phyloP scores from a whole-genome alignment of 2,329 filamentous ascomycete species.

The Aspergillus awamori region DNA sequence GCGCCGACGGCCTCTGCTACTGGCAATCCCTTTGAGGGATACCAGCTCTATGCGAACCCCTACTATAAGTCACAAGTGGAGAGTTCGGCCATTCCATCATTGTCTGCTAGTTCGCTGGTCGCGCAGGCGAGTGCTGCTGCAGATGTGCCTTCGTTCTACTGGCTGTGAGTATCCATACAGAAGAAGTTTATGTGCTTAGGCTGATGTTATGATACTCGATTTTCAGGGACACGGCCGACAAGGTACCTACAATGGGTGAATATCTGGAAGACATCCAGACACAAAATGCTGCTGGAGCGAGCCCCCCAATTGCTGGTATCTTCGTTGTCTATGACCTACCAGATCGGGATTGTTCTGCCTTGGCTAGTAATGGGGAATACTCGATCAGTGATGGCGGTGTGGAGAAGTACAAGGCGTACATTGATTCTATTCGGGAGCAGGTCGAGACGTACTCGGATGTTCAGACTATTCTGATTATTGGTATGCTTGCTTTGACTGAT shows the following conservation, averaged over 20 bases:
- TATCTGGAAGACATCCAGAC: constrained; percentile 53
- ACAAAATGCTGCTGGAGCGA: constrained; percentile 53
- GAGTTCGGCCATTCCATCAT: constrained; percentile 62
- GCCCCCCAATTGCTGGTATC: constrained; percentile 49
- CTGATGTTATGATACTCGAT: constrained; percentile 7
- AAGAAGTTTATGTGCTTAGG: neutral
- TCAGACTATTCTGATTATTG: constrained; percentile 55
- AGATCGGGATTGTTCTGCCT: constrained; percentile 65
- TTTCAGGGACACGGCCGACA: constrained; percentile 49
- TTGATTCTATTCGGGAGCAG: constrained; percentile 57
- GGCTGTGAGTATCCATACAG: constrained; percentile 48
- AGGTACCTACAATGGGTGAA: constrained; percentile 53
- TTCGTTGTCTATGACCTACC: constrained; percentile 67
- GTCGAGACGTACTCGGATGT: constrained; percentile 58
- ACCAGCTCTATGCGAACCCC: constrained; percentile 55
- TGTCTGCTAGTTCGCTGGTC: constrained; percentile 57
- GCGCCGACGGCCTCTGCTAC: constrained; percentile 28
- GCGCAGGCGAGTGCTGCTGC: constrained; percentile 54
- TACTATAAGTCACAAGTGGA: constrained; percentile 58
- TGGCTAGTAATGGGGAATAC: constrained; percentile 66
- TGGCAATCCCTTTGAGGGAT: constrained; percentile 57
- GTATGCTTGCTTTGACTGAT: constrained; percentile 32
- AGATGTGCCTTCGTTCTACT: constrained; percentile 55
- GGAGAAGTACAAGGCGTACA: constrained; percentile 57
- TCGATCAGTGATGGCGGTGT: constrained; percentile 56